phyloP scores from a whole-genome alignment of 192 early-diverging fungal species.

The Coemansia sp. region DNA sequence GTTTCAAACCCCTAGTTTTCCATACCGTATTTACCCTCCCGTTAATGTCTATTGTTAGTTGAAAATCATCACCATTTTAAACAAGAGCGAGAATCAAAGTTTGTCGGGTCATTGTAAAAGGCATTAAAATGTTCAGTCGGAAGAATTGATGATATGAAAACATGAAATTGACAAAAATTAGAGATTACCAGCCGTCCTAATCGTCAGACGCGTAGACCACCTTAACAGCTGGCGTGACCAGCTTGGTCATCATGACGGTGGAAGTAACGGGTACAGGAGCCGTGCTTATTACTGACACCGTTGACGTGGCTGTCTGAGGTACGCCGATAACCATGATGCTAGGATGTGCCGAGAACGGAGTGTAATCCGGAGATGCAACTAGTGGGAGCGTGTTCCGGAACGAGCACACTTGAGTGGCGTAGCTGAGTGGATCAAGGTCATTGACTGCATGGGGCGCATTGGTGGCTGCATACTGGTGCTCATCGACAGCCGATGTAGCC shows the following conservation, averaged over 20 bases:
- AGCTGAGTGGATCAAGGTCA: slow-evolving; percentile 52
- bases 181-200: background rate
- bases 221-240: slow-evolving; percentile 43
- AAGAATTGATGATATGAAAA: background rate
- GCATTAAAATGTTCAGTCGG: background rate
- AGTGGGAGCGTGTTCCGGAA: slow-evolving; percentile 32
- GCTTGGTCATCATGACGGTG: slow-evolving; percentile 45
- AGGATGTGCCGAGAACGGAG: slow-evolving; percentile 15
- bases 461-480: background rate
- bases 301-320: slow-evolving; percentile 16
- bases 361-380: slow-evolving; percentile 2
- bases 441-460: slow-evolving; percentile 33
- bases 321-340: slow-evolving; percentile 43
- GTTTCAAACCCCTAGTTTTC: background rate
- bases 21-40: background rate
- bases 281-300: slow-evolving; percentile 9
- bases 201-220: slow-evolving; percentile 26
- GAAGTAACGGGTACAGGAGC: slow-evolving; percentile 21
- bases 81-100: background rate
- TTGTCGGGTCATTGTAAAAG: background rate
- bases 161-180: background rate
- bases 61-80: background rate
- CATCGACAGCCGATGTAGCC: background rate
- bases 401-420: slow-evolving; percentile 33
- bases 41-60: background rate